phyloP scores from a whole-genome alignment of 371 early-diverging fungal species.

The Lichtheimia corymbifera region DNA sequence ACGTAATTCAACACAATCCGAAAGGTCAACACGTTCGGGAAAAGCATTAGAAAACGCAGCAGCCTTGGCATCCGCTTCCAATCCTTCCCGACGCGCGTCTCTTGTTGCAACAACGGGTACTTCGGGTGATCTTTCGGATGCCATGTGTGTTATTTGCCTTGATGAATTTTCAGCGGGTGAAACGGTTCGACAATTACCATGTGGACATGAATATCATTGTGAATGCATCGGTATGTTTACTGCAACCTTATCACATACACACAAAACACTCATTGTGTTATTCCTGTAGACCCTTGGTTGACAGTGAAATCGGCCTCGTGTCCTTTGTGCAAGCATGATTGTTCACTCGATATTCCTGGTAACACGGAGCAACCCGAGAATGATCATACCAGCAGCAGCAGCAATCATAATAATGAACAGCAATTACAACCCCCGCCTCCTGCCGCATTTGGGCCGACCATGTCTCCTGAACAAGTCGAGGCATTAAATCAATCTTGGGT shows the following conservation, averaged over 20 bases:
- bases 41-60: constrained; percentile 39
- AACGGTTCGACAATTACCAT: constrained; percentile 65
- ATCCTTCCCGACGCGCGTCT: background rate
- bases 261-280: too few species aligned
- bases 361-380: background rate
- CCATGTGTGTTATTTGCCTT: constrained; percentile 80
- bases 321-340: constrained; percentile 59
- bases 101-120: constrained; percentile 1
- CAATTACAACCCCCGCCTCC: constrained; percentile 13
- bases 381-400: constrained; percentile 11
- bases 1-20: constrained; percentile 11
- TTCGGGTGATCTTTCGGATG: constrained; percentile 20
- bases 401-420: background rate
- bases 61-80: constrained; percentile 13
- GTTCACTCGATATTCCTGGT: constrained; percentile 34
- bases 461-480: constrained; percentile 40
- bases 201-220: constrained; percentile 80
- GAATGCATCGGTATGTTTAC: constrained; percentile 78
- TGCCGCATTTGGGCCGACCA: constrained; percentile 47
- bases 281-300: constrained; percentile 53
- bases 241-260: too few species aligned
- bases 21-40: constrained; percentile 22
- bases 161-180: constrained; percentile 70
- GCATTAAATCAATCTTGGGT: constrained; percentile 50
- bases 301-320: constrained; percentile 54